phyloP scores from a whole-genome alignment of 179 eudicot species.

The Silene coronaria region DNA sequence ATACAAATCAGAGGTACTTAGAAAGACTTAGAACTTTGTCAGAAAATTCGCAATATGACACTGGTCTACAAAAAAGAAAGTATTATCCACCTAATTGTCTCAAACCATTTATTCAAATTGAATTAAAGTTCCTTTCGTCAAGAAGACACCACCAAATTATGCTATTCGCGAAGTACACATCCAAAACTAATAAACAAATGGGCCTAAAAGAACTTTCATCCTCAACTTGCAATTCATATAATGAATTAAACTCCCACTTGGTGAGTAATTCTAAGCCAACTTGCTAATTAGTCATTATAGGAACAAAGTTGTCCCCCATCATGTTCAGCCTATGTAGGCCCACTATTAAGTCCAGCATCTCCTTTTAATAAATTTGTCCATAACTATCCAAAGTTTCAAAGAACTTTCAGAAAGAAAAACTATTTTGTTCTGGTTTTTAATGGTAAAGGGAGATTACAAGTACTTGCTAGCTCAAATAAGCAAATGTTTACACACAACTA shows the following conservation, averaged over 20 bases:
- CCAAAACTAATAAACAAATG: not conserved
- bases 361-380: not conserved
- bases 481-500: conserved; percentile 7
- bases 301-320: not conserved
- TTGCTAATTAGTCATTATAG: not conserved
- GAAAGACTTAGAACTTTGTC: not conserved
- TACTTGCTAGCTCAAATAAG: conserved; percentile 1
- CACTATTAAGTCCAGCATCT: not conserved
- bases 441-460: not conserved
- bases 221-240: not conserved
- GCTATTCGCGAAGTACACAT: not conserved
- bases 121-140: not conserved
- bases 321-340: not conserved
- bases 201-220: not conserved
- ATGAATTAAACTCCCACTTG: not conserved
- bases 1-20: no score
- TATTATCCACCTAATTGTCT: not conserved
- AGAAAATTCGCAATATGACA: not conserved
- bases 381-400: not conserved
- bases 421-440: not conserved
- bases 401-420: not conserved
- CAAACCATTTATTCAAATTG: not conserved
- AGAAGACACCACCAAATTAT: not conserved
- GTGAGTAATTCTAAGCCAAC: conserved; percentile 3
- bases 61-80: not conserved